Evolutionary conservation across 208 protist species (phyloP), one percentile per base, ranked within the genome.

Genomic region (Trypanosoma cruzi): DNA sequence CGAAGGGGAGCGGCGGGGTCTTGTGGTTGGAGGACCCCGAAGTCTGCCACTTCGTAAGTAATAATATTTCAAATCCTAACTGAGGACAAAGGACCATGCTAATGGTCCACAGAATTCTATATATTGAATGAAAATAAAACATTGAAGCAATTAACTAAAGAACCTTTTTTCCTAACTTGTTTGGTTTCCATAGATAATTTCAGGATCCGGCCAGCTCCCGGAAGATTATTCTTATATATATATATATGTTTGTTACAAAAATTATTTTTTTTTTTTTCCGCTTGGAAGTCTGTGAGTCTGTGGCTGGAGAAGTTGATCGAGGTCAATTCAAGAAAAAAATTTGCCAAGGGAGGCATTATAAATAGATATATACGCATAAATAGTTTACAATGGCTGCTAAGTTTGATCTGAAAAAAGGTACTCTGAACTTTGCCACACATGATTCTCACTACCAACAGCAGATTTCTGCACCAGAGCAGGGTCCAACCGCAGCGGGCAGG

Each of bases 161-260:
- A n/a, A n/a, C n/a, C n/a, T n/a, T n/a, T n/a, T n/a, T n/a, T n/a
- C n/a, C n/a, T n/a, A n/a, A n/a, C n/a, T n/a, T n/a, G n/a, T n/a
- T n/a, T n/a, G n/a, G n/a, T n/a, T n/a, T n/a, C n/a, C n/a, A n/a
- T n/a, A n/a, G n/a, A n/a, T n/a, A n/a, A n/a, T n/a, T n/a, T n/a
- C n/a, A n/a, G n/a, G n/a, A n/a, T n/a, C n/a, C n/a, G n/a, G n/a
- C n/a, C n/a, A n/a, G n/a, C n/a, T n/a, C n/a, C n/a, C n/a, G n/a
- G n/a, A n/a, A n/a, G n/a, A 20, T 61, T 44, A 29, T 64, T 55
- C 64, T 52, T 68, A 52, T 69, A n/a, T 75, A 49, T 71, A 57
- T 44, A 36, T 68, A 44, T 34, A 8, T 48, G 18, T 16, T 58
- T 31, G n/a, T 40, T n/a, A 10, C 7, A 32, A 40, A 28, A 18